Conservation (phyloP, 1,284 basidiomycete species). For the Moesziomyces sp. region DNA sequence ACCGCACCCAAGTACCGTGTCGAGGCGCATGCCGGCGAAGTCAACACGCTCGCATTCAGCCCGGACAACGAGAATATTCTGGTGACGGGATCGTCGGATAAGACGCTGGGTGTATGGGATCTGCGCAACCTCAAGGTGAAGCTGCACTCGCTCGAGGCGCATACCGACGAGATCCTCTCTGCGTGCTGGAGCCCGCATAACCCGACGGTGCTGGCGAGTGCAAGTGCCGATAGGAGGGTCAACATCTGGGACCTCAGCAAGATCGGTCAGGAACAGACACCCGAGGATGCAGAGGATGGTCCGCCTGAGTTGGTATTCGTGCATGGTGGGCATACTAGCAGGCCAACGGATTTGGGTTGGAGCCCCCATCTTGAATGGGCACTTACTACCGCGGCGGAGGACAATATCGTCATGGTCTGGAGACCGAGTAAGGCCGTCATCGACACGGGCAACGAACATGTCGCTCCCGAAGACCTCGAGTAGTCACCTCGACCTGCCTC, state of each 20-base stretch:
- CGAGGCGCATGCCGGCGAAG: constrained; percentile 85
- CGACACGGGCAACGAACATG: constrained; percentile 39
- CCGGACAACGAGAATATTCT: constrained; percentile 85
- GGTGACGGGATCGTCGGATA: constrained; percentile 92
- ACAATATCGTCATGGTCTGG: constrained; percentile 66
- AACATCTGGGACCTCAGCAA: constrained; percentile 94
- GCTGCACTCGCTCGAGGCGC: constrained; percentile 90
- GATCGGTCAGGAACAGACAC: constrained; percentile 95
- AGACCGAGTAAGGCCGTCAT: constrained; percentile 46
- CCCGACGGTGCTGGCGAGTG: constrained; percentile 68
- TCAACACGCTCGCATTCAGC: constrained; percentile 90
- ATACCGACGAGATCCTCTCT: constrained; percentile 93
- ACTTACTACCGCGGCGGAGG: constrained; percentile 62
- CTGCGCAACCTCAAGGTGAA: constrained; percentile 79
- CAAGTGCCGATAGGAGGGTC: constrained; percentile 89
- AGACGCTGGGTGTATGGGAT: constrained; percentile 92
- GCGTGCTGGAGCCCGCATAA: constrained; percentile 95
- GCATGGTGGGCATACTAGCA: constrained; percentile 65
- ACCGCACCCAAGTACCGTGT: constrained; percentile 78
- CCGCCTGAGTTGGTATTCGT: constrained; percentile 73
- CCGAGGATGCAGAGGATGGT: constrained; percentile 97
- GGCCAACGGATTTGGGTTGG: constrained; percentile 65
- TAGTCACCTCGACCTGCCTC: background rate
- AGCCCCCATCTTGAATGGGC: constrained; percentile 64
- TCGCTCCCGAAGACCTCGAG: constrained; percentile 36